phyloP scores from a whole-genome alignment of 2,329 filamentous ascomycete genomes.

The Escovopsis sp. region DNA sequence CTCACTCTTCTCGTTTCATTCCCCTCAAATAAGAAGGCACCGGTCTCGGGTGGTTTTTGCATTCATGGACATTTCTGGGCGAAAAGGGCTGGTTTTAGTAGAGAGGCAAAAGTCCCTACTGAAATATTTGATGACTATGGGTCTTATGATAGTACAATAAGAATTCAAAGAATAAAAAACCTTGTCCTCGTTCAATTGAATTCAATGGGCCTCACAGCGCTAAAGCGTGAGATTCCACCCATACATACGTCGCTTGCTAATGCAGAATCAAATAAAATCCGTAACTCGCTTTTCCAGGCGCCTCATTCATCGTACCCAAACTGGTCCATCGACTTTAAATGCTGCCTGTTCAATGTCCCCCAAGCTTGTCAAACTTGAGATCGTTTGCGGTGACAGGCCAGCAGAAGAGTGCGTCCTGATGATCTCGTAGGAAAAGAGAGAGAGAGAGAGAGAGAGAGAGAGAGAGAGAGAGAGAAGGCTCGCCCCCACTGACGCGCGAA shows the following conservation, averaged over 20 bases:
- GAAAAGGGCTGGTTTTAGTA: constrained; percentile 44
- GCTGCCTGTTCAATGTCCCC: too few relatives aligned
- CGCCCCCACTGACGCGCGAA: too few relatives aligned
- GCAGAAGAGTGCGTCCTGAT: too few relatives aligned
- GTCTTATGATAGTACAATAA: constrained; percentile 31
- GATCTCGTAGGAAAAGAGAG: too few relatives aligned
- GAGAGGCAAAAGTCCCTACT: constrained; percentile 28
- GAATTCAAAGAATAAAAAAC: constrained; percentile 12
- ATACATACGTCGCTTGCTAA: background rate
- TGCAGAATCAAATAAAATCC: too few relatives aligned
- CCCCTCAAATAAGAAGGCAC: constrained; percentile 88
- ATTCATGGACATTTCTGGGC: constrained; percentile 42
- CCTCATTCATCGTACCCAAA: too few relatives aligned
- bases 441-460: too few relatives aligned
- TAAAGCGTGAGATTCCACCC: background rate
- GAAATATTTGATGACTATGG: constrained; percentile 30
- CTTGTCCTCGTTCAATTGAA: constrained; percentile 17
- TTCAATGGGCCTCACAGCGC: background rate
- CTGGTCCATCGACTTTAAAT: too few relatives aligned
- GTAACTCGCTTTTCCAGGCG: too few relatives aligned
- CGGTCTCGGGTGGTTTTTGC: constrained; percentile 38
- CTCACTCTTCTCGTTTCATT: constrained; percentile 99
- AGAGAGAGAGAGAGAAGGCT: too few relatives aligned
- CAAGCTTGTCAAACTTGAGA: too few relatives aligned
- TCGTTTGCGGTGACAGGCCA: too few relatives aligned